Base-by-base conservation (phyloP, 192 early-diverging fungal species). In the Gryganskiella cystojenkinii region DNA sequence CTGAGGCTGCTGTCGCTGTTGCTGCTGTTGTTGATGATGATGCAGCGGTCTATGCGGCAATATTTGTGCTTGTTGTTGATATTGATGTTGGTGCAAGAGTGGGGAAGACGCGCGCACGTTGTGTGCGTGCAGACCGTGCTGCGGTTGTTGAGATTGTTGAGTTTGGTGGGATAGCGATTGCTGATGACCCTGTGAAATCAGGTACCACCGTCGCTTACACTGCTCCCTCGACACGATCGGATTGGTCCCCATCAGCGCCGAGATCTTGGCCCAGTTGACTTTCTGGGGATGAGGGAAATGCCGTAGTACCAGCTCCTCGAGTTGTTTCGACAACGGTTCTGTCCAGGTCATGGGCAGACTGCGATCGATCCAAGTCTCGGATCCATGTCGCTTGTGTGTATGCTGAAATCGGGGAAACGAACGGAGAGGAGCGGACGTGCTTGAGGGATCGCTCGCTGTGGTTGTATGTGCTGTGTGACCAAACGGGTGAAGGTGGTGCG, bases 271-370 rank as follows among this genome's bases (percentile, higher is more conserved):
- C 71, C 71, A 73, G 13, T 73, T 65, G 44, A 73, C 57, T 30
- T 73, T 64, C 43, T 58, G 56, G 15, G 55, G 62, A 22, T 46
- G 64, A 11, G 71, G 57, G 30, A 63, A 61, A 14, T 73, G 46
- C 20, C 58, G 37, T n/a, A 25, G 31, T 4, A 73, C 56, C 20
- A 73, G 51, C 6, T 73, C 42, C 57, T 73, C 63, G 4, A 73
- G 43, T n/a, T 31, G 71, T 15, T 62, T 47, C 27, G 62, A 59
- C 40, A 73, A 28, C 1, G 71, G 63, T 24, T 73, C 71, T 25
- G 71, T 73, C 71, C 62, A 73, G 8, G 70, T 72, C 70, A 73
- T 73, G 4, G 71, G 71, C 43, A 64, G 22, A 45, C 37, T 73
- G 15, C 71, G 24, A 13, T 73, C 62, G 30, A 49, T 50, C 14